Evolutionary conservation across 2,329 filamentous ascomycete species (phyloP).

Genomic region (Pseudocercospora macadamiae): DNA sequence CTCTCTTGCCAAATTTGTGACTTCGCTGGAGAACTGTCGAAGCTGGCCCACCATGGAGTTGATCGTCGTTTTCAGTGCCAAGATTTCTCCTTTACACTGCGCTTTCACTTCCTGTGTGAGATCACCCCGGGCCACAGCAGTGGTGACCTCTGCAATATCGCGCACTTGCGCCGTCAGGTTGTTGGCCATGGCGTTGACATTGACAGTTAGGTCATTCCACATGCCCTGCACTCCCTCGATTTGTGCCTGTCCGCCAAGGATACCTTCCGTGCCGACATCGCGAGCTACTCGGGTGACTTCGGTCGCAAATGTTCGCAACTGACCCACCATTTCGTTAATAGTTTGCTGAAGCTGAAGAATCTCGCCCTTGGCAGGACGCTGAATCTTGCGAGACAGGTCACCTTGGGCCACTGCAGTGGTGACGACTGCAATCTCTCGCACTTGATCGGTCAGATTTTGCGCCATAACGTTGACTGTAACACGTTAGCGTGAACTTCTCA

Average conservation of each 20-base stretch:
- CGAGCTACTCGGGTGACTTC: conserved; percentile 67
- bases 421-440: conserved; percentile 95
- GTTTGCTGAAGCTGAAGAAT: conserved; percentile 95
- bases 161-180: conserved; percentile 57
- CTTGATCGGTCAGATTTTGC: conserved; percentile 95
- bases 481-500: conserved; percentile 26
- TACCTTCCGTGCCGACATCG: conserved; percentile 67
- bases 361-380: conserved; percentile 89
- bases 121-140: conserved; percentile 55
- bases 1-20: conserved; percentile 56
- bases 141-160: conserved; percentile 58
- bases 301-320: conserved; percentile 66
- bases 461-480: conserved; percentile 89
- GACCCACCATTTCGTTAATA: conserved; percentile 69
- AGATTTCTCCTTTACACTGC: conserved; percentile 56
- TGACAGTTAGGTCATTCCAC: conserved; percentile 66
- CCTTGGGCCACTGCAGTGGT: conserved; percentile 93
- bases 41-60: conserved; percentile 58
- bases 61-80: conserved; percentile 56
- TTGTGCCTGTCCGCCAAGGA: conserved; percentile 65
- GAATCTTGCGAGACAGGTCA: conserved; percentile 94
- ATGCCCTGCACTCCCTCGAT: conserved; percentile 68
- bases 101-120: conserved; percentile 56
- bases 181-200: conserved; percentile 58
- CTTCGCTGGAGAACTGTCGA: conserved; percentile 57